Base-by-base conservation (phyloP, 192 early-diverging fungal species). In the Backusella mclennaniae region DNA sequence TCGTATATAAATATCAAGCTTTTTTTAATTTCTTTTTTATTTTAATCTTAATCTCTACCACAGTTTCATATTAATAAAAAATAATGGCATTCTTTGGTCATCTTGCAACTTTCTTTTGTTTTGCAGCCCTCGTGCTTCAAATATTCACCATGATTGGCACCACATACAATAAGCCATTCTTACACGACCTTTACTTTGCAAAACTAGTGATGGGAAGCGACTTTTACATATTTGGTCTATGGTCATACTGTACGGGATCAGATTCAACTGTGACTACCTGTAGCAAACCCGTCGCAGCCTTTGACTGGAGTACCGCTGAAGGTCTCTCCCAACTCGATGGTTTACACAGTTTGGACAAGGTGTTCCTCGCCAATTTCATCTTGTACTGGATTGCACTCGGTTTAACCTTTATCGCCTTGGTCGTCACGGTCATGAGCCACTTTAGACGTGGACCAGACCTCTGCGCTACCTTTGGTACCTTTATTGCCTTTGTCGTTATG, bases 401-500 rank as follows among this genome's bases (percentile, higher is more conserved):
- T 23, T 36, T 80, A 23, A 80, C 79, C 8, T 69, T 80, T 15
- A 15, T 73, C 36, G 71, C 79, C 21, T 42, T 80, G 15, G 49
- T 66, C 29, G 46, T 80, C n/a, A 80, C 79, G 17, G n/a, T 73
- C 71, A 44, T 80, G n/a, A 63, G 35, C 0, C 52, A 71, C 38
- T 80, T 69, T 36, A 56, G 79, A 67, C 79, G 79, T 31, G 71
- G 76, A 5, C 59, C 73, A 12, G 79, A 80, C 49, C 41, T 80
- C 8, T 74, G 71, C 33, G 79, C 79, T 35, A 77, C 79, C 0
- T 69, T 80, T 46, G 53, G 66, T 52, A 76, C 75, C 46, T 80
- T 80, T 46, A 14, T 77, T 42, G 75, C 71, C 33, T 80, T 80
- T 63, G 21, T 80, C 52, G 52, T 80, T 23, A 80, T 80, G 79